Evolutionary conservation across 768 basidiomycete species (phyloP), one percentile per base, ranked within the genome.

Genomic region (Termitomyces eurrhizus): DNA sequence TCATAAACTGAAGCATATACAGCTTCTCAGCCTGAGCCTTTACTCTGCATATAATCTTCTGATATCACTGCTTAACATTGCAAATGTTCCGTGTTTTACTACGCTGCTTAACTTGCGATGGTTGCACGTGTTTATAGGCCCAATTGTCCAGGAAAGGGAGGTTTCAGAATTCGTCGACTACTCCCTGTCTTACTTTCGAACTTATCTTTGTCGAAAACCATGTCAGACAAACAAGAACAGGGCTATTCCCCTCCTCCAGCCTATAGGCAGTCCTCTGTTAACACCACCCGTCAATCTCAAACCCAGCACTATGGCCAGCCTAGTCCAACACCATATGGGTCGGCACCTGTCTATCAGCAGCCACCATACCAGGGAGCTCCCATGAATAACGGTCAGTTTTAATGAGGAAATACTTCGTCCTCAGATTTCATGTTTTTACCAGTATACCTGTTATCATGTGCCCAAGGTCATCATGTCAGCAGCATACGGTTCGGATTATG

Each of bases 401-500:
- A n/a, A 36, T 44, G 21, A 37, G 6, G 1, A 44, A 21, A 7
- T 7, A 24, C 35, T 55, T 16, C 7, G 35, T 7, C 11, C 11
- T 45, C 29, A 7, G 26, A 26, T 12, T 9, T 53, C 16, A 33
- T 52, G 8, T 29, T 24, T 48, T 0, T 2, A 39, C 42, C 37
- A 70, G 61, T 59, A 21, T 68, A 68, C 61, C 64, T 67, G 54
- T 46, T 54, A 26, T 59, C 62, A 14, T 73, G 72, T 62, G 68
- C 69, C 29, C 65, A 65, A 57, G 72, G 72, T 7, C 58, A 58
- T 26, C 72, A 73, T 46, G 64, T 65, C 13, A 61, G 52, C 26
- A 68, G 64, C 21, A 62, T 67, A 29, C 67, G 62, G 21, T 73
- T 67, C 37, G 72, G 72, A 42, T 57, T 68, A 5, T 70, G 69